A percentile compares a stretch with the other conserved stretches of the same genome.
phyloP scores from a whole-genome alignment of 805 yeast genomes.

The Saccharomycodes ludwigii region DNA sequence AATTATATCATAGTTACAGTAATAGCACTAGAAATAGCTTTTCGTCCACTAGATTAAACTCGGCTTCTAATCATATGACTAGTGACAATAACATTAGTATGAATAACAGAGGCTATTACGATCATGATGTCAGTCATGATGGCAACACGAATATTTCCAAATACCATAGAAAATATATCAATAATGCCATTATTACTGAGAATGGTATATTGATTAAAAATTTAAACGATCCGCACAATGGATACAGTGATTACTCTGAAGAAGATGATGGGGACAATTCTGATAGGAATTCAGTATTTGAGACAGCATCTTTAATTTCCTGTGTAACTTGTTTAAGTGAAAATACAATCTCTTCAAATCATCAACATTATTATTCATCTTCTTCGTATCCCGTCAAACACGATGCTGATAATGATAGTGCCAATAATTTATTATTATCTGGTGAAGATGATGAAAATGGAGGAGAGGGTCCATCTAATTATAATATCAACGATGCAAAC shows the following conservation, averaged over 20 bases:
- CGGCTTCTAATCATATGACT: too few species aligned
- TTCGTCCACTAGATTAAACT: too few species aligned
- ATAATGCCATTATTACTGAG: conserved; percentile 22
- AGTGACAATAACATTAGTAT: too few species aligned
- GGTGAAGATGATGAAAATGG: not conserved
- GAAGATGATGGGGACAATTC: conserved; percentile 5
- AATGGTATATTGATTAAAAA: conserved; percentile 25
- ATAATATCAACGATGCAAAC: conserved; percentile 1
- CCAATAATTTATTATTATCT: not conserved
- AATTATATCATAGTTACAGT: too few species aligned
- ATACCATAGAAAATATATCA: conserved; percentile 2
- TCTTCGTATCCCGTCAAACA: too few species aligned
- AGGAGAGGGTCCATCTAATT: not conserved
- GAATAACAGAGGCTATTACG: too few species aligned
- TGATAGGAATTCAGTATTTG: conserved; percentile 11
- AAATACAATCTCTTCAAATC: conserved; percentile 4
- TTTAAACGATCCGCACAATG: conserved; percentile 9
- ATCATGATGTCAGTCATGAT: too few species aligned
- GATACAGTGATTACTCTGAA: conserved; percentile 4
- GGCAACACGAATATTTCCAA: too few species aligned
- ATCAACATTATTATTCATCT: conserved; percentile 2
- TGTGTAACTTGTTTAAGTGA: conserved; percentile 24
- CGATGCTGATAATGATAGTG: too few species aligned
- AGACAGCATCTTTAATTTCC: conserved; percentile 23
- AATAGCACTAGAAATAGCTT: too few species aligned